Conservation (phyloP, 768 basidiomycete genomes). For the Pleurotus giganteus region DNA sequence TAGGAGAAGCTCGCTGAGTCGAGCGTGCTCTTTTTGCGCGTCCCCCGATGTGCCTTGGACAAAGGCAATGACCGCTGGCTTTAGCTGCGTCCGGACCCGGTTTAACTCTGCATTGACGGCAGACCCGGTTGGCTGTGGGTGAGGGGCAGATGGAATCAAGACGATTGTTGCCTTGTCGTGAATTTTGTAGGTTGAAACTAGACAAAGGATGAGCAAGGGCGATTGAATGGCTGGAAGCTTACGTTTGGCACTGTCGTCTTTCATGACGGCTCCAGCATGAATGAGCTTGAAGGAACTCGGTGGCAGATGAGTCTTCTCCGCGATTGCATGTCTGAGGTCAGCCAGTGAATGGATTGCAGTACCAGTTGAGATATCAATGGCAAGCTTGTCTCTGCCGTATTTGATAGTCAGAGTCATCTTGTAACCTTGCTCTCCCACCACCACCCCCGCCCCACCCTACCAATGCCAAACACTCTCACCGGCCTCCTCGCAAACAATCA, state of each 20-base stretch:
- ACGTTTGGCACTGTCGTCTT: conserved; percentile 72
- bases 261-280: conserved; percentile 88
- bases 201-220: background rate
- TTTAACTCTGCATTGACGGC: conserved; percentile 54
- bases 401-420: conserved; percentile 44
- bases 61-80: conserved; percentile 58
- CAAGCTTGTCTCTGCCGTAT: conserved; percentile 37
- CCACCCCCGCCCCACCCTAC: conserved; percentile 4
- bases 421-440: conserved; percentile 4
- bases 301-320: conserved; percentile 74
- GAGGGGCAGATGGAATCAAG: conserved; percentile 53
- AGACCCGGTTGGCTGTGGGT: conserved; percentile 41
- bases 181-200: conserved; percentile 77
- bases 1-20: conserved; percentile 79
- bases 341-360: conserved; percentile 6
- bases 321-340: conserved; percentile 41
- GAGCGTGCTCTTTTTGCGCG: conserved; percentile 38
- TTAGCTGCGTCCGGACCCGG: conserved; percentile 48
- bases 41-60: conserved; percentile 28
- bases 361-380: conserved; percentile 10
- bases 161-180: conserved; percentile 66
- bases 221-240: conserved; percentile 20
- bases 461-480: conserved; percentile 26
- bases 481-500: conserved; percentile 42
- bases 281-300: conserved; percentile 78